Evolutionary conservation across 495 filamentous ascomycete genomes (phyloP), one percentile per base, ranked within the genome.

Genomic region (Hypoxylon cercidicola): DNA sequence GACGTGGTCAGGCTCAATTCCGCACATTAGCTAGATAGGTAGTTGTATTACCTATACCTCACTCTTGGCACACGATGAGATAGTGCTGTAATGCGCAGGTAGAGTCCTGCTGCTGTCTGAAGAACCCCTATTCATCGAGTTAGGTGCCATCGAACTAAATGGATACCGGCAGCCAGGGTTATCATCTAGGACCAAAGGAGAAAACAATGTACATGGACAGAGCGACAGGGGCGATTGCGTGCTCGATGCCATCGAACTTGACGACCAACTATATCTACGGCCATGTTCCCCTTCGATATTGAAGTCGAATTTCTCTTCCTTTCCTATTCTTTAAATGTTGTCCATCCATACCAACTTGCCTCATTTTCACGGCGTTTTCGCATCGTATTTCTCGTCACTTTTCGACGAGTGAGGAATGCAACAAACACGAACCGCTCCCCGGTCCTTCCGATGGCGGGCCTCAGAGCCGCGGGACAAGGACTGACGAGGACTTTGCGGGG

Each of bases 201-300:
- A 48, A 44, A 59, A 55, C 41, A 51, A 34, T 10, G 7, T 16
- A 50, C 37, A 13, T 19, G 18, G 44, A 32, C 28, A 32, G 39
- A 45, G 19, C 18, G 39, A 62, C 64, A 67, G 43, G 64, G 64
- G 52, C 53, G 48, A 67, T 67, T 44, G 58, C 52, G 64, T 67
- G 57, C 64, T 62, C 51, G 58, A 62, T 57, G 47, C 48, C 54
- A 35, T 55, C 52, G 45, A 62, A 46, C 13, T 67, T 12, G 21
- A 53, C 37, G 58, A 46, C 46, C 46, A 18, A 66, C 30, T 67
- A 67, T 67, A 63, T 58, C 18, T 67, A 62, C 18, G 21, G 2
- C 25, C 41, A 40, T 61, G 35, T 62, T 62, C 47, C 43, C 46
- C 47, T 52, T 43, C 46, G 15, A 48, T 67, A 37, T 41, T 40